phyloP scores from a whole-genome alignment of 176 grass and related monocot species.

The Lolium multiflorum region DNA sequence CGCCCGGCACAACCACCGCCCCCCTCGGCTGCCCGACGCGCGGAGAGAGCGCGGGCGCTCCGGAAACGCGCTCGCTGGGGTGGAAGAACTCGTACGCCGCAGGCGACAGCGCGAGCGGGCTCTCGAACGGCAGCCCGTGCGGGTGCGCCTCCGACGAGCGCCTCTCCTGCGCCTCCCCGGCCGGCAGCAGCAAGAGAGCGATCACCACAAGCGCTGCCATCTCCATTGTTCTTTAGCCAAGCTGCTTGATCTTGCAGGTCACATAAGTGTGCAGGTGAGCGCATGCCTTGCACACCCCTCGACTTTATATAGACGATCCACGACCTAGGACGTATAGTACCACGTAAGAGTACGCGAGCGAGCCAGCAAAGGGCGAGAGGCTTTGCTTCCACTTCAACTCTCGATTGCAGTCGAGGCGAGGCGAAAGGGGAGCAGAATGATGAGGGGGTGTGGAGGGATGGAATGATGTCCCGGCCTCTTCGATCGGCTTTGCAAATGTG shows the following conservation, averaged over 20 bases:
- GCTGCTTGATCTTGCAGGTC: slow-evolving; percentile 27
- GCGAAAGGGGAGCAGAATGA: slow-evolving; percentile 67
- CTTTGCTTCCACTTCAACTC: slow-evolving; percentile 73
- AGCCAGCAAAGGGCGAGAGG: slow-evolving; percentile 29
- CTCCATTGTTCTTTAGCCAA: slow-evolving; percentile 33
- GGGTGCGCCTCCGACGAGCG: slow-evolving; percentile 45
- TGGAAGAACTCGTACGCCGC: slow-evolving; percentile 86
- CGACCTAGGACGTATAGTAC: background rate
- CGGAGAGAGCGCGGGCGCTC: slow-evolving; percentile 24
- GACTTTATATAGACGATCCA: slow-evolving; percentile 53
- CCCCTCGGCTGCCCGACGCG: slow-evolving; percentile 43
- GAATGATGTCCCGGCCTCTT: slow-evolving; percentile 53
- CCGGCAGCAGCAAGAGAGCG: slow-evolving; percentile 49
- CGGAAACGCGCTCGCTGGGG: slow-evolving; percentile 44
- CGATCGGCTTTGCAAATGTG: slow-evolving; percentile 36
- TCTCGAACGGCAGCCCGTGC: slow-evolving; percentile 84
- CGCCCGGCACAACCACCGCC: slow-evolving; percentile 45
- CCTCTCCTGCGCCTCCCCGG: slow-evolving; percentile 49
- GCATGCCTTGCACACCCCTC: slow-evolving; percentile 35
- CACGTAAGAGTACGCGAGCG: slow-evolving; percentile 38
- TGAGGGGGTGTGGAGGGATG: slow-evolving; percentile 55
- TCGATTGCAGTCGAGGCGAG: slow-evolving; percentile 42
- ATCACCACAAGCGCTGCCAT: slow-evolving; percentile 35
- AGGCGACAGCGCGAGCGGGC: slow-evolving; percentile 70
- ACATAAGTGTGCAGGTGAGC: slow-evolving; percentile 31